Conservation (phyloP, 2,329 filamentous ascomycete genomes). For the Xylariaceae sp. region DNA sequence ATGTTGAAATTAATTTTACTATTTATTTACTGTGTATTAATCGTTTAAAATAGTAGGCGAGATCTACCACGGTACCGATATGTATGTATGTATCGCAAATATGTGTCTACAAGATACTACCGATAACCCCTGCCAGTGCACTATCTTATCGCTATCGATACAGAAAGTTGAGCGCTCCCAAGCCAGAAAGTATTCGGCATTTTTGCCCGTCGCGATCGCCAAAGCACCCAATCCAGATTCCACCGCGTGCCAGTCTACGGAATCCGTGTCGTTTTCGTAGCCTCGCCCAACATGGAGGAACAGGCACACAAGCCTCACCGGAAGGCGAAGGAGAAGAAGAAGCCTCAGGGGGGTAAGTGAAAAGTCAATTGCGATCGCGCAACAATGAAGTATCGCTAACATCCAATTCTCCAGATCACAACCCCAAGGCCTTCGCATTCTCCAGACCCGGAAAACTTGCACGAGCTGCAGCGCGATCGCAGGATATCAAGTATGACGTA, state of each 20-base stretch:
- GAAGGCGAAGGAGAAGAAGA: constrained; percentile 84
- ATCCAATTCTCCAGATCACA: constrained; percentile 51
- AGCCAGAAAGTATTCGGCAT: background rate
- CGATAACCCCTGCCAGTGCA: background rate
- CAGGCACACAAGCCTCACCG: constrained; percentile 83
- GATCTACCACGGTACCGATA: no score
- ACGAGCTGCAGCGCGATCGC: constrained; percentile 60
- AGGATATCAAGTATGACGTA: constrained; percentile 24
- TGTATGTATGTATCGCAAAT: background rate
- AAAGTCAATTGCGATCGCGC: background rate
- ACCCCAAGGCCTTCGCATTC: constrained; percentile 87
- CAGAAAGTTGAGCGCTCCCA: constrained; percentile 2
- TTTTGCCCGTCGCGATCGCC: constrained; percentile 11
- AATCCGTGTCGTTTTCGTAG: constrained; percentile 3
- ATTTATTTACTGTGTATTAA: no score
- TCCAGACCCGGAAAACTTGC: constrained; percentile 75
- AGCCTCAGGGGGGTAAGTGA: constrained; percentile 53
- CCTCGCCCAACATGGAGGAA: constrained; percentile 57
- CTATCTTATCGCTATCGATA: constrained; percentile 17
- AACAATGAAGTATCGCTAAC: constrained; percentile 20
- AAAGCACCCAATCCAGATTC: background rate
- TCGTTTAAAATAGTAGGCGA: no score
- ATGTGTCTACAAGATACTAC: background rate
- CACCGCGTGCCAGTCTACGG: background rate
- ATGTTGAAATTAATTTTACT: no score